phyloP scores from a whole-genome alignment of 2,329 filamentous ascomycete genomes.

The Ceratocystis cacaofunesta region DNA sequence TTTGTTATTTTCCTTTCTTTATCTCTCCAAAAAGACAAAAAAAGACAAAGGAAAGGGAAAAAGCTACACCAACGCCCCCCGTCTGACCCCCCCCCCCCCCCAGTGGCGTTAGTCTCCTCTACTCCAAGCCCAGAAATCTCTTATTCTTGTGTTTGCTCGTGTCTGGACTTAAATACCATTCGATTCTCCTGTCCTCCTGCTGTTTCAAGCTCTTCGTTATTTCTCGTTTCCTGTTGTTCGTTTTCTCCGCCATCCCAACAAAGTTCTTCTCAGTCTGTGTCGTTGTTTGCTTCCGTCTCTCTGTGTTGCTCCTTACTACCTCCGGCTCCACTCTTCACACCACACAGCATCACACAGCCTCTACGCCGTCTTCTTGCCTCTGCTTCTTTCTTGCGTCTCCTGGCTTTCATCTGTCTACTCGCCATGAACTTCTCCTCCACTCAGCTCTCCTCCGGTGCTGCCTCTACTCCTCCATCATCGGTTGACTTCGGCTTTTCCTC shows the following conservation, averaged over 20 bases:
- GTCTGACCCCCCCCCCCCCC: neutral
- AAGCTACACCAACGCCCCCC: neutral
- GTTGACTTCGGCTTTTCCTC: conserved; percentile 17
- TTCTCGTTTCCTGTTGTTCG: no score
- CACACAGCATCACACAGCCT: neutral
- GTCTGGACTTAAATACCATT: neutral
- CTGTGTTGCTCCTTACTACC: neutral
- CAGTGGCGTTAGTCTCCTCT: conserved; percentile 3
- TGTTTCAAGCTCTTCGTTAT: no score
- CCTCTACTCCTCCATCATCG: conserved; percentile 19
- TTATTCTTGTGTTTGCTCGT: neutral
- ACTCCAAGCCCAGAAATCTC: conserved; percentile 9
- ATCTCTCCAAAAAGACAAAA: neutral
- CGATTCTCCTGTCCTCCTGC: neutral
- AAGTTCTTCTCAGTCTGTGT: neutral
- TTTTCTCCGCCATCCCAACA: neutral
- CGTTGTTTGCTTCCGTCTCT: neutral
- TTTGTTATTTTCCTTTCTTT: neutral
- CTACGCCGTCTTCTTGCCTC: neutral
- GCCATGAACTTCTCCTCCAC: conserved; percentile 26
- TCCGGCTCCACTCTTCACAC: neutral
- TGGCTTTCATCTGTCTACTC: neutral
- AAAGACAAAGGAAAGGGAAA: neutral
- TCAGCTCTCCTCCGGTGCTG: conserved; percentile 19
- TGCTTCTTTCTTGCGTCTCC: neutral